These are phyloP conservation scores for Backusella macrospora DNA, from an alignment of 192 early-diverging fungal species.

Conservation along the genomic window DNA sequence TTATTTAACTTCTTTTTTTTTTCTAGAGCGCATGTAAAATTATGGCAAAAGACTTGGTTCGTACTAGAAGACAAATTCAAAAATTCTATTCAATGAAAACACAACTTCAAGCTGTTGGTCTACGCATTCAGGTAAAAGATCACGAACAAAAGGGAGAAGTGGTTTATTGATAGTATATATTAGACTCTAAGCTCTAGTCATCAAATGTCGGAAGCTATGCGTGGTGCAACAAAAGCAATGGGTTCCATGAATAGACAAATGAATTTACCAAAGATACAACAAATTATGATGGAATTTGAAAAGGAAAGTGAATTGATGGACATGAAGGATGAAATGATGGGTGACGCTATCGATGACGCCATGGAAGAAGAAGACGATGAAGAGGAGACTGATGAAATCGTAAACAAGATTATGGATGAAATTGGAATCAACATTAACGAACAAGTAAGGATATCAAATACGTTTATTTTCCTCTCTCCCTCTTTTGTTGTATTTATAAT, in stretches of 20 bases:
- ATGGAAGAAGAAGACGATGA: constrained; percentile 96
- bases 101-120: constrained; percentile 87
- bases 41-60: constrained; percentile 98
- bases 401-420: constrained; percentile 94
- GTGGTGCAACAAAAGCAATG: constrained; percentile 97
- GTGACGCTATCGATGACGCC: constrained; percentile 94
- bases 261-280: constrained; percentile 91
- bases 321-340: constrained; percentile 99
- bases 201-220: constrained; percentile 94
- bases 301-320: constrained; percentile 95
- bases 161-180: constrained; percentile 11
- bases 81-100: constrained; percentile 97
- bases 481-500: neutral
- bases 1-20: constrained; percentile 23
- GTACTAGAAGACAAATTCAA: constrained; percentile 90
- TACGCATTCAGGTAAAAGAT: constrained; percentile 79
- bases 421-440: constrained; percentile 85
- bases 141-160: neutral
- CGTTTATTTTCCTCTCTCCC: neutral
- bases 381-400: constrained; percentile 87
- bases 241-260: constrained; percentile 92
- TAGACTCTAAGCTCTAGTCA: constrained; percentile 93
- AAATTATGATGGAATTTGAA: constrained; percentile 99
- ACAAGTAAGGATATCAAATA: constrained; percentile 52
- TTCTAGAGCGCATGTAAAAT: constrained; percentile 81